Conservation (phyloP, 768 basidiomycete species). For the Nevesoporus exiguus region DNA sequence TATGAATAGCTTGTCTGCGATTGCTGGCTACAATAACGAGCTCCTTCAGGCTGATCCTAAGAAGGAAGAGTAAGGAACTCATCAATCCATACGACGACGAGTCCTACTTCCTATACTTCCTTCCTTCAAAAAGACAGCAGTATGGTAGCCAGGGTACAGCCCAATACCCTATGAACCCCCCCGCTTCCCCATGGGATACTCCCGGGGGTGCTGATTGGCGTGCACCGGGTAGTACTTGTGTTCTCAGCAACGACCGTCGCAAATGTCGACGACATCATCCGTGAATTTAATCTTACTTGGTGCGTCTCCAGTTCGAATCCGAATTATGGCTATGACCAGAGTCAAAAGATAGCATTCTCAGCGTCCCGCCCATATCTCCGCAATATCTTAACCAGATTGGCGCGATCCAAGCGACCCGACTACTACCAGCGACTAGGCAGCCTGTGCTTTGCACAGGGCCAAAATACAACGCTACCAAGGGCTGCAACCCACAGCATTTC, state of each 20-base stretch:
- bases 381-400: constrained; percentile 66
- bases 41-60: constrained; percentile 49
- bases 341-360: constrained; percentile 46
- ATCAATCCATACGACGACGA: constrained; percentile 50
- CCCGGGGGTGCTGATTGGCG: constrained; percentile 60
- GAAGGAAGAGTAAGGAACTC: constrained; percentile 48
- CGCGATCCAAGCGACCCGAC: constrained; percentile 33
- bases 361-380: constrained; percentile 66
- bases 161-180: constrained; percentile 51
- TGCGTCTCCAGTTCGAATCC: constrained; percentile 70
- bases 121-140: constrained; percentile 40
- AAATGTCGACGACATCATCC: constrained; percentile 71
- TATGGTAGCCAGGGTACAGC: constrained; percentile 33
- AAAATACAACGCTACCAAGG: constrained; percentile 59
- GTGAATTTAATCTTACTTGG: constrained; percentile 56
- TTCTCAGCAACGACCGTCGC: constrained; percentile 27
- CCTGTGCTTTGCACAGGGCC: constrained; percentile 35
- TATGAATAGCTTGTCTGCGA: constrained; percentile 79
- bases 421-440: too few species aligned
- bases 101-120: constrained; percentile 46
- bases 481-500: constrained; percentile 86
- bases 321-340: constrained; percentile 52
- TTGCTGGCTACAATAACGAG: constrained; percentile 64
- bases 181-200: constrained; percentile 63
- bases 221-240: constrained; percentile 34